These are phyloP conservation scores for Earliella scabrosa DNA, from an alignment of 1,284 basidiomycete species.

Conservation along the genomic window DNA sequence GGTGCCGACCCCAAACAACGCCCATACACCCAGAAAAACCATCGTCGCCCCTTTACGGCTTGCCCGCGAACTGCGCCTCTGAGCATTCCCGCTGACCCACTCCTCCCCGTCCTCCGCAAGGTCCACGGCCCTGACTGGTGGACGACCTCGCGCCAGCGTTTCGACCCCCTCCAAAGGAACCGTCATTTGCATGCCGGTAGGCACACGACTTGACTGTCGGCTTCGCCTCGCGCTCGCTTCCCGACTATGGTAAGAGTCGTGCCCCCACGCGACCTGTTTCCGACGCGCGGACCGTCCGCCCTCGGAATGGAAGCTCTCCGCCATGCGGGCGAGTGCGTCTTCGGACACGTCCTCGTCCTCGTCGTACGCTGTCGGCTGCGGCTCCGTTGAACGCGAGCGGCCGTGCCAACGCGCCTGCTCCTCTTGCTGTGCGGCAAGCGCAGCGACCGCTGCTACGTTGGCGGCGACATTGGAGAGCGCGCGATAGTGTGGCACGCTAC, in stretches of 20 bases:
- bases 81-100: constrained; percentile 26
- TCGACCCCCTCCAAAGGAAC: constrained; percentile 31
- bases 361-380: constrained; percentile 32
- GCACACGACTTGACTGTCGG: constrained; percentile 29
- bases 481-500: constrained; percentile 59
- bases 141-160: constrained; percentile 46
- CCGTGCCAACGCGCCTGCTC: constrained; percentile 35
- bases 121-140: constrained; percentile 41
- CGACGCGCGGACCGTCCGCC: constrained; percentile 46
- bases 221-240: constrained; percentile 46
- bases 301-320: constrained; percentile 77
- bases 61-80: constrained; percentile 53
- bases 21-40: constrained; percentile 74
- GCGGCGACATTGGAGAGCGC: constrained; percentile 68
- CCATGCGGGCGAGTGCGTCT: constrained; percentile 54
- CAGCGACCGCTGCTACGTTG: constrained; percentile 69
- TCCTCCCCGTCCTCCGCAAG: constrained; percentile 19
- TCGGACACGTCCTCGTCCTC: constrained; percentile 58
- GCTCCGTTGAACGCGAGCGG: constrained; percentile 25
- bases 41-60: constrained; percentile 68
- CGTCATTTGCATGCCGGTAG: constrained; percentile 39
- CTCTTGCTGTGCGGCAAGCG: constrained; percentile 65
- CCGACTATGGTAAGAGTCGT: constrained; percentile 49
- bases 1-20: constrained; percentile 68
- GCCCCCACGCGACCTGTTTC: constrained; percentile 71